A percentile compares a stretch with the other conserved stretches of the same genome.
These are phyloP conservation scores for Amanita jacksonii DNA, from an alignment of 768 basidiomycete species.

Conservation along the genomic window DNA sequence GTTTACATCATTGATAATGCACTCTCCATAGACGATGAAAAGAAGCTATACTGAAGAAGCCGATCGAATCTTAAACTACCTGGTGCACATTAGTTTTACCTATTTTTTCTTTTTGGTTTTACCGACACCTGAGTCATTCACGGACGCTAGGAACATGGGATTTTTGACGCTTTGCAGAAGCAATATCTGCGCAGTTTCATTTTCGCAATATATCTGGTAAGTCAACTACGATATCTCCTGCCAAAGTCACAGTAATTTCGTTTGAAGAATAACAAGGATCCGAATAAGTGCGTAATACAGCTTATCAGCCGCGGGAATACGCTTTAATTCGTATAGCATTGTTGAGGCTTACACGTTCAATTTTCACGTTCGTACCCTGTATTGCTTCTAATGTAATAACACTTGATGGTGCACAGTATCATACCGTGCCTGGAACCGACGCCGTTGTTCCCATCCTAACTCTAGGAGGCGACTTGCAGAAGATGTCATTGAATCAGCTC, in stretches of 20 bases:
- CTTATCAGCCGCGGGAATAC: neutral
- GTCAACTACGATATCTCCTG: slow-evolving; percentile 13
- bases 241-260: slow-evolving; percentile 3
- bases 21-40: slow-evolving; percentile 39
- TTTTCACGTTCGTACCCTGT: slow-evolving; percentile 43
- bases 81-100: slow-evolving; percentile 30
- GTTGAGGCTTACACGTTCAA: slow-evolving; percentile 87
- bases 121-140: slow-evolving; percentile 6
- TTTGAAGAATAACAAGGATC: slow-evolving; percentile 70
- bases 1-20: neutral
- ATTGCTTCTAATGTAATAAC: neutral
- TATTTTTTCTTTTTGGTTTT: neutral
- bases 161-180: slow-evolving; percentile 79
- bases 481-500: slow-evolving; percentile 1
- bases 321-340: slow-evolving; percentile 38
- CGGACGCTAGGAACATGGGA: slow-evolving; percentile 79
- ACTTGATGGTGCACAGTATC: slow-evolving; percentile 41
- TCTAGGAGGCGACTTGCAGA: slow-evolving; percentile 37
- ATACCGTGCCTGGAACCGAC: slow-evolving; percentile 51
- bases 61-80: slow-evolving; percentile 70
- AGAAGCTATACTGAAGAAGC: slow-evolving; percentile 78
- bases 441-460: slow-evolving; percentile 62
- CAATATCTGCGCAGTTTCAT: slow-evolving; percentile 81
- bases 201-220: slow-evolving; percentile 75
- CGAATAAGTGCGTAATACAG: slow-evolving; percentile 51